Conservation (phyloP, 148 eudicot genomes). For the Chenopodium suecicum region DNA sequence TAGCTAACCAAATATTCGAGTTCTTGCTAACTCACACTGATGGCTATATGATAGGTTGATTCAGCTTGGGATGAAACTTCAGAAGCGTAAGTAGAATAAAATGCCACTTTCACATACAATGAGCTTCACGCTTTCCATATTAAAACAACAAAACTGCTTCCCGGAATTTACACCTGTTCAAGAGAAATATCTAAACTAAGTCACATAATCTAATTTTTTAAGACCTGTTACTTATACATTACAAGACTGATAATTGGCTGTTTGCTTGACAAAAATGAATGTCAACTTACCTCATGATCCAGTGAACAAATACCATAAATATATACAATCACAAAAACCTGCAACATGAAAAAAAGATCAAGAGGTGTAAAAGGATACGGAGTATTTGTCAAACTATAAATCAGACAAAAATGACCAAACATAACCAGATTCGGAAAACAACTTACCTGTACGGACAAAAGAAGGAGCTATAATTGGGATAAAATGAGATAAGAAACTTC, state of each 20-base stretch:
- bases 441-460: constrained; percentile 51
- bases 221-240: background rate
- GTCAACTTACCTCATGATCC: constrained; percentile 43
- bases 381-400: background rate
- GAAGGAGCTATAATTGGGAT: constrained; percentile 19
- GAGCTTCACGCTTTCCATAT: constrained; percentile 18
- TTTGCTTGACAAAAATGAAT: background rate
- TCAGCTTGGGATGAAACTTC: constrained; percentile 1
- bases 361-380: background rate
- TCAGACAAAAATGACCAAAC: background rate
- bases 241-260: background rate
- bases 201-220: background rate
- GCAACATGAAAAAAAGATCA: constrained; percentile 23
- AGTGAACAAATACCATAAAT: constrained; percentile 35
- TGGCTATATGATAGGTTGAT: background rate
- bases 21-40: too few relatives aligned
- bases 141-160: constrained; percentile 30
- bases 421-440: background rate
- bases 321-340: constrained; percentile 56
- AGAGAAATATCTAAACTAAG: constrained; percentile 6
- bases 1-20: background rate
- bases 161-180: constrained; percentile 60
- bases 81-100: background rate
- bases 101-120: background rate
- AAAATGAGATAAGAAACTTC: constrained; percentile 28